Base-by-base conservation (phyloP, 129 eudicot species). In the Apium graveolens region DNA sequence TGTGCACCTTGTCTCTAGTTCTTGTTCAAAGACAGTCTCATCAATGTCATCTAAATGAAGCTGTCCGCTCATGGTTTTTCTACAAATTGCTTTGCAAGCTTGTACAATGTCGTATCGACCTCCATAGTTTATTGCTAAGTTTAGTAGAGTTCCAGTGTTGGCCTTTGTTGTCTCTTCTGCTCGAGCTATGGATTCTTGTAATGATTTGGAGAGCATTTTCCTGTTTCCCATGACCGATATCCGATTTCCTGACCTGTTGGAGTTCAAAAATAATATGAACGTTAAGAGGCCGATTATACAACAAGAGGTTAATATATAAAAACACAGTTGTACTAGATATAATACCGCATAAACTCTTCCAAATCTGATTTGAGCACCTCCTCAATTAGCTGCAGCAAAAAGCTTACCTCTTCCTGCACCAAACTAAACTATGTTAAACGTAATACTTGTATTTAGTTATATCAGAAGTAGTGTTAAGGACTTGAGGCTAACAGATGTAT, bases 61-160 rank as follows among this genome's bases (percentile, higher is more conserved):
- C 53, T 53, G 32, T 3, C 87, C 87, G 35, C 51, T 83, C 48
- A 78, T 81, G 2, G 74, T 76, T 71, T 84, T 86, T 21, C 38
- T 63, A 1, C 83, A 81, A 12, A 86, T 70, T 31, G 76, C 65
- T 68, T 75, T 81, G 45, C 83, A 78, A 13, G 90, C 90, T 79
- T 81, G 83, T 69, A 69, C 43, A 32, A 86, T 84, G 78, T 86
- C 87, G 63, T 86, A 70, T 51, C 78, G 72, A 10, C 87, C 87
- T 34, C 87, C 78, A 53, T 83, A 86, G 78, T 80, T 83, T 4
- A 86, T 38, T 32, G 85, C 90, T 3, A 72, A 32, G 16, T 80
- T 43, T 9, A 86, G 74, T 3, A 73, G 83, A 35, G 78, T 62
- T 42, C 66, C 77, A 21, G 78, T 39, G 83, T 83, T 83, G 34